Evolutionary conservation across 164 flowering plant genomes (phyloP).

Genomic region (Aristolochia californica): DNA sequence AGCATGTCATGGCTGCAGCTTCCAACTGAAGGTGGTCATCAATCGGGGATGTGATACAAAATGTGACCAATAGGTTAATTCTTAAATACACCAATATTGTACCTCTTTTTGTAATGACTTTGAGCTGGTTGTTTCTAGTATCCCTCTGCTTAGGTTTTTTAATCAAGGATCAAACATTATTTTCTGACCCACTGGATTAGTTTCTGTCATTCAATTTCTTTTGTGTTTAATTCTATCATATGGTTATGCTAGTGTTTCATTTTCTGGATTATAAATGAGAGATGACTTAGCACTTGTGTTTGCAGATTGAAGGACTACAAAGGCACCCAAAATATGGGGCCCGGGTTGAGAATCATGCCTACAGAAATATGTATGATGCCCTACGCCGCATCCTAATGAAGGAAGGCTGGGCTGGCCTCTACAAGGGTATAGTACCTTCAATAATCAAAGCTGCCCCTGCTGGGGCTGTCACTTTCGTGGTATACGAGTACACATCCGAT

Average conservation of each 20-base stretch:
- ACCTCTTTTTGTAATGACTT: too few relatives aligned
- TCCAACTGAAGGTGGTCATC: too few relatives aligned
- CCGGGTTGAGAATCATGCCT: conserved; percentile 57
- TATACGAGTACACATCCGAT: conserved; percentile 66
- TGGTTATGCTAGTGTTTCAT: background rate
- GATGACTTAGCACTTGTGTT: background rate
- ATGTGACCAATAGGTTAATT: too few relatives aligned
- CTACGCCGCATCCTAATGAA: conserved; percentile 32
- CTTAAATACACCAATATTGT: too few relatives aligned
- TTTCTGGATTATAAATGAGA: background rate
- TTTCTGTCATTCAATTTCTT: too few relatives aligned
- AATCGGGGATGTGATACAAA: too few relatives aligned
- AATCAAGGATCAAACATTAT: too few relatives aligned
- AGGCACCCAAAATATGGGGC: conserved; percentile 93
- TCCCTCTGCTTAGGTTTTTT: too few relatives aligned
- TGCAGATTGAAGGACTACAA: conserved; percentile 81
- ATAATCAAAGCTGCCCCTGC: conserved; percentile 96
- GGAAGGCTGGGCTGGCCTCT: conserved; percentile 84
- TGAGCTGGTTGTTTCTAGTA: too few relatives aligned
- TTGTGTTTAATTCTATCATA: too few relatives aligned
- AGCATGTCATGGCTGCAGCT: too few relatives aligned
- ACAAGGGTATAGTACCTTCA: conserved; percentile 91
- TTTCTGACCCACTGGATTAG: too few relatives aligned
- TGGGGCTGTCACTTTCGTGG: conserved; percentile 95
- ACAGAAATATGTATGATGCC: conserved; percentile 70